phyloP scores from a whole-genome alignment of 202 grass and related monocot species.

The Saccharum hybrid region DNA sequence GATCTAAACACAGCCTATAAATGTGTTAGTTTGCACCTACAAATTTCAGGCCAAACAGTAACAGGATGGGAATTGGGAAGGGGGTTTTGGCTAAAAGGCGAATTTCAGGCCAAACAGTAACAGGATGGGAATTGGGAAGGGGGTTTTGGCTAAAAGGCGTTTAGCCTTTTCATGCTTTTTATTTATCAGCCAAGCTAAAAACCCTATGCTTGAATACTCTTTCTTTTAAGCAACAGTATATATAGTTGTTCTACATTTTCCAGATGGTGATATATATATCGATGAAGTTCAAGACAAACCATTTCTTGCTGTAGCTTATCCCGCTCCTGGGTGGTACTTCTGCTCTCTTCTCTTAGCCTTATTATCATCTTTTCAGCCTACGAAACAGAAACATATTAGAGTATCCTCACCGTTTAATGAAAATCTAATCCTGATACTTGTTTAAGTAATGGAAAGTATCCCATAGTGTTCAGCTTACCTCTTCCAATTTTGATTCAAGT shows the following conservation, averaged over 20 bases:
- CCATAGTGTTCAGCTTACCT: conserved; percentile 59
- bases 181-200: conserved; percentile 17
- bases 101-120: not conserved
- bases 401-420: conserved; percentile 3
- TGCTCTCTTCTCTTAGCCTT: conserved; percentile 82
- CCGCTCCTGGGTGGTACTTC: conserved; percentile 64
- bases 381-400: conserved; percentile 17
- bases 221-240: not conserved
- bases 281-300: conserved; percentile 53
- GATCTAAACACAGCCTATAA: no score
- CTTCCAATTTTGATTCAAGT: conserved; percentile 90
- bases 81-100: no score
- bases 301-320: conserved; percentile 82
- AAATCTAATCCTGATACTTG: conserved; percentile 17
- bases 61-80: no score
- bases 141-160: not conserved
- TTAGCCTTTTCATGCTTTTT: conserved; percentile 16
- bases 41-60: no score
- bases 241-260: conserved; percentile 11
- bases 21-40: no score
- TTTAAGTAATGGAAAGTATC: conserved; percentile 33
- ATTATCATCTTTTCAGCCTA: conserved; percentile 93
- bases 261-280: not conserved
- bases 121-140: not conserved
- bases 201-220: not conserved